A percentile compares a stretch with the other conserved stretches of the same genome.
These are phyloP conservation scores for Aspergillus vadensis DNA, from an alignment of 2,329 filamentous ascomycete species.

Conservation along the genomic window DNA sequence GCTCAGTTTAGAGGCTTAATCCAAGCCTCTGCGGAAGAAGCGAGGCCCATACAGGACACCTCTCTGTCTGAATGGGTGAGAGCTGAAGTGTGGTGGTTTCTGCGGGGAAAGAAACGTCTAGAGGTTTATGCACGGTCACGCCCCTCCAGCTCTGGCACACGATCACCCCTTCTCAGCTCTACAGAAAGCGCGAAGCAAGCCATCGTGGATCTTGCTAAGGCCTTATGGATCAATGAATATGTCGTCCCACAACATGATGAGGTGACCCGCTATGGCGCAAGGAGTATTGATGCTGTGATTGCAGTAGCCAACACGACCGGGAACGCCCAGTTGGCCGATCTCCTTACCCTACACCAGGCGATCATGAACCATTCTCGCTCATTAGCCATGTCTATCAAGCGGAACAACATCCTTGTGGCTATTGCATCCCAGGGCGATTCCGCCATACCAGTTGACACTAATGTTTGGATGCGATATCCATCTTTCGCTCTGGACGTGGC, in stretches of 20 bases:
- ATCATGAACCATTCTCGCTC: constrained; percentile 70
- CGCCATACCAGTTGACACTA: constrained; percentile 77
- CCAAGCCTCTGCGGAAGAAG: constrained; percentile 72
- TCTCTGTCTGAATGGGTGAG: constrained; percentile 69
- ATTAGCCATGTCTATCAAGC: constrained; percentile 77
- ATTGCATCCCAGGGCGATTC: constrained; percentile 63
- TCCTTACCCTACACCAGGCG: constrained; percentile 54
- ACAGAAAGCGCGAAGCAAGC: constrained; percentile 66
- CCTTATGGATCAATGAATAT: constrained; percentile 71
- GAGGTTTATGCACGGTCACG: constrained; percentile 71
- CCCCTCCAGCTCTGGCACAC: constrained; percentile 56
- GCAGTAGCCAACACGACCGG: constrained; percentile 48
- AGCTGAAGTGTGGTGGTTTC: constrained; percentile 84
- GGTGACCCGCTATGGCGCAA: constrained; percentile 41
- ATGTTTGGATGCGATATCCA: constrained; percentile 80
- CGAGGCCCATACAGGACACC: constrained; percentile 65
- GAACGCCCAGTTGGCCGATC: constrained; percentile 48
- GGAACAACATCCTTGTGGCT: constrained; percentile 74
- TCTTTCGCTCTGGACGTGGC: constrained; percentile 70
- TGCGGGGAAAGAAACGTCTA: constrained; percentile 75
- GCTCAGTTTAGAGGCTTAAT: constrained; percentile 76
- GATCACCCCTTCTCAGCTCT: constrained; percentile 43
- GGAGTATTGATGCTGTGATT: constrained; percentile 43
- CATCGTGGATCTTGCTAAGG: constrained; percentile 82
- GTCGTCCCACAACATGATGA: constrained; percentile 45